Evolutionary conservation across 768 basidiomycete genomes (phyloP).

Genomic region (Kwoniella europaea): DNA sequence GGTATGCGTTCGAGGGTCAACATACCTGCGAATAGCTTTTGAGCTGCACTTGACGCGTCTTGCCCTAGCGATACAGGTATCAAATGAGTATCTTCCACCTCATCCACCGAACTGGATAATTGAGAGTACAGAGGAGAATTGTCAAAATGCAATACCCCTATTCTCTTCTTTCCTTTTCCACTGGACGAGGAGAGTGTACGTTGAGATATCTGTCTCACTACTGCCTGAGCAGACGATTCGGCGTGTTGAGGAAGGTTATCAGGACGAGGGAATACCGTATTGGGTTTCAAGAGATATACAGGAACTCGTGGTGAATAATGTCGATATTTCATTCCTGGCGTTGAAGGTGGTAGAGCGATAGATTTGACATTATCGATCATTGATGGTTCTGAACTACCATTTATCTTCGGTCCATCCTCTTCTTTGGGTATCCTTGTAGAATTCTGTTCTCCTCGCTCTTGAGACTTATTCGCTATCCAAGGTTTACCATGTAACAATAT

Average conservation of each 20-base stretch:
- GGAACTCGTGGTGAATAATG: conserved; percentile 94
- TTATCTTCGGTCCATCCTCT: background rate
- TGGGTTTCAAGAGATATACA: conserved; percentile 68
- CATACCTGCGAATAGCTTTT: conserved; percentile 83
- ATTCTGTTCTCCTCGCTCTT: background rate
- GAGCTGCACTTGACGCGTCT: conserved; percentile 69
- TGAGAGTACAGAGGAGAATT: conserved; percentile 36
- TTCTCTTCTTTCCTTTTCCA: conserved; percentile 13
- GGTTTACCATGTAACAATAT: conserved; percentile 48
- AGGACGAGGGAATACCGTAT: conserved; percentile 59
- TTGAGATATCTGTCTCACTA: conserved; percentile 14
- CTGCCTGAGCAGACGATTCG: conserved; percentile 26
- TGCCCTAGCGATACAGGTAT: conserved; percentile 49
- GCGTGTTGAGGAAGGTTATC: conserved; percentile 57
- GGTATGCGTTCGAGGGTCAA: conserved; percentile 69
- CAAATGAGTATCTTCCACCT: conserved; percentile 19
- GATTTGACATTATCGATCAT: background rate
- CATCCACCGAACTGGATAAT: conserved; percentile 2
- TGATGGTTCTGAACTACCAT: background rate
- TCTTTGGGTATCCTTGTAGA: background rate
- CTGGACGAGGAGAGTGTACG: background rate
- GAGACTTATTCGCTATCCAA: conserved; percentile 26
- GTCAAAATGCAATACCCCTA: conserved; percentile 48
- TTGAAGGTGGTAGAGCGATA: conserved; percentile 68
- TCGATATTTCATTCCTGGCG: conserved; percentile 98